A percentile compares a stretch with the other conserved stretches of the same genome.
Evolutionary conservation across 306 rosid species (phyloP).

Genomic region (Pterocarpus santalinus): DNA sequence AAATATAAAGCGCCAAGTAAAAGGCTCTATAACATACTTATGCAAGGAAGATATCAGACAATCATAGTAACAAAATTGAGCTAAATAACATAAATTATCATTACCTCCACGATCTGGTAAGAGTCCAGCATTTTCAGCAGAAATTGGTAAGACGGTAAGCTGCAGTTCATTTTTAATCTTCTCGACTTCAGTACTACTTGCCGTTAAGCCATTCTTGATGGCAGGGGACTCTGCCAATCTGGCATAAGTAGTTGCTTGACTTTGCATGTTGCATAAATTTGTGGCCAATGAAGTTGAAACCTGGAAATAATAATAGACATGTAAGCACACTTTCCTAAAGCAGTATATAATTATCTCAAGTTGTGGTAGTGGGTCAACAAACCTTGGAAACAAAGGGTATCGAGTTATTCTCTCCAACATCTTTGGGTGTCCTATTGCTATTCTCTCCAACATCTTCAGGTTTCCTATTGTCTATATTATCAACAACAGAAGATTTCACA

Average conservation of each 20-base stretch:
- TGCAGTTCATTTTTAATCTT: conserved; percentile 51
- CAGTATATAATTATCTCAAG: conserved; percentile 36
- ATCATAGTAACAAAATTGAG: conserved; percentile 26
- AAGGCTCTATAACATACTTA: neutral
- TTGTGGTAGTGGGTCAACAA: conserved; percentile 12
- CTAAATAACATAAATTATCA: conserved; percentile 27
- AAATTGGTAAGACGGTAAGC: conserved; percentile 69
- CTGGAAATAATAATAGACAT: conserved; percentile 45
- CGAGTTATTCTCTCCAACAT: conserved; percentile 22
- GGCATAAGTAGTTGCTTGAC: conserved; percentile 75
- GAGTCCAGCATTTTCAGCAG: conserved; percentile 80
- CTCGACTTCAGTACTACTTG: conserved; percentile 47
- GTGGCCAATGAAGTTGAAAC: conserved; percentile 50
- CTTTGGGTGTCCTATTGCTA: neutral
- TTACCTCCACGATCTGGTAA: conserved; percentile 79
- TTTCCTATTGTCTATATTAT: conserved; percentile 40
- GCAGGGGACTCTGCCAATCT: conserved; percentile 75
- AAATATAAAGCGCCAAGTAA: neutral
- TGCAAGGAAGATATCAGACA: neutral
- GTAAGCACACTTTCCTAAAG: conserved; percentile 40
- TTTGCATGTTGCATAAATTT: conserved; percentile 62
- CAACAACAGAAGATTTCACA: conserved; percentile 16
- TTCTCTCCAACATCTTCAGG: conserved; percentile 44
- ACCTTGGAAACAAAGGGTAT: conserved; percentile 48
- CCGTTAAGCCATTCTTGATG: conserved; percentile 52